Evolutionary conservation across 805 yeast genomes (phyloP).

Genomic region (Zygosaccharomyces rouxii): DNA sequence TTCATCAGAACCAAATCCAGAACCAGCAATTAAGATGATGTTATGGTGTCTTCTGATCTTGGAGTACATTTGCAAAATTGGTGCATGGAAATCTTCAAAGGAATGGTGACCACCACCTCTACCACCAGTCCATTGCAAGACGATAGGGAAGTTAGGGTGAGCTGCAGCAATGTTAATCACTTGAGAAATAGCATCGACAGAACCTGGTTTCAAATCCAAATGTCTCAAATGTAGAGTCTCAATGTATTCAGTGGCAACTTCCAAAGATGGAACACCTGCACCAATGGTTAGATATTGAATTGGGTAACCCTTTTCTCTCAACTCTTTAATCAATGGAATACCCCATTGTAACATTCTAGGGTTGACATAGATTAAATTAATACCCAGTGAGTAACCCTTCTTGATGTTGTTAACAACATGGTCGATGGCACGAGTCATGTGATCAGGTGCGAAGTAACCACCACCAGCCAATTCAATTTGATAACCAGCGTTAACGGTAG

Average conservation of each 20-base stretch:
- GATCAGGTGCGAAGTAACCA: conserved; percentile 79
- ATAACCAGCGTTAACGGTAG: conserved; percentile 93
- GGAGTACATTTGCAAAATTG: conserved; percentile 91
- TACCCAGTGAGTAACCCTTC: conserved; percentile 87
- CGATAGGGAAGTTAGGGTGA: conserved; percentile 94
- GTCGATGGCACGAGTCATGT: conserved; percentile 72
- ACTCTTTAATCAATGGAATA: conserved; percentile 85
- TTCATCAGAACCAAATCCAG: conserved; percentile 95
- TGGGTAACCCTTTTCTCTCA: conserved; percentile 91
- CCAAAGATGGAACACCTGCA: conserved; percentile 98
- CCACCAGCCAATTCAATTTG: conserved; percentile 99
- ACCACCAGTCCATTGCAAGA: conserved; percentile 99
- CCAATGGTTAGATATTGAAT: conserved; percentile 95
- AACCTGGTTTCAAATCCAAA: conserved; percentile 96
- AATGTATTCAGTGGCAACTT: conserved; percentile 95
- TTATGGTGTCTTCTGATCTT: conserved; percentile 88
- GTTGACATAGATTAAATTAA: conserved; percentile 91
- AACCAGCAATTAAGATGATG: conserved; percentile 91
- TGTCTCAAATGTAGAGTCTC: conserved; percentile 88
- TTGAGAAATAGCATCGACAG: conserved; percentile 85
- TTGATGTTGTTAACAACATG: conserved; percentile 61
- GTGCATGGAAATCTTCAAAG: conserved; percentile 98
- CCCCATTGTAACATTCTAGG: conserved; percentile 99
- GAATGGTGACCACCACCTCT: conserved; percentile 99
- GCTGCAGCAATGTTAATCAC: conserved; percentile 88